phyloP scores from a whole-genome alignment of 2,329 filamentous ascomycete species.

The Mariannaea sp. region DNA sequence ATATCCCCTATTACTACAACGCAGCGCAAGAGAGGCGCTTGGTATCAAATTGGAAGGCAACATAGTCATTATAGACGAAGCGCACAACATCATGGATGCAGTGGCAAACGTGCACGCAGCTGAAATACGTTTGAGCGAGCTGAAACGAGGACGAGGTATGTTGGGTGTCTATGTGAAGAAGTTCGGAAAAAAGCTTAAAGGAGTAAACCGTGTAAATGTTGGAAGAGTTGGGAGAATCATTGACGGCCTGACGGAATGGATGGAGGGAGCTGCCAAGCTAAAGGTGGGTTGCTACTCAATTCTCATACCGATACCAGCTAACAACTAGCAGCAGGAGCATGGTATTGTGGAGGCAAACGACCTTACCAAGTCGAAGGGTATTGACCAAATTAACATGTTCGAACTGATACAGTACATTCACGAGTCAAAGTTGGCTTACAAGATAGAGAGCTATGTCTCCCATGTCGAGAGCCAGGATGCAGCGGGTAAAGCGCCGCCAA shows the following conservation, averaged over 20 bases:
- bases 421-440: conserved; percentile 89
- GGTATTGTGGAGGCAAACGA: conserved; percentile 72
- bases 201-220: conserved; percentile 88
- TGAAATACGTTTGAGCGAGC: conserved; percentile 72
- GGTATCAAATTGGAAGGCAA: conserved; percentile 85
- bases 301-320: background rate
- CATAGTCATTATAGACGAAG: conserved; percentile 95
- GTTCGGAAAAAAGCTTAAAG: conserved; percentile 87
- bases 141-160: conserved; percentile 74
- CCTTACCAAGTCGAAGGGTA: conserved; percentile 80
- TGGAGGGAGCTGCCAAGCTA: conserved; percentile 57
- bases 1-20: conserved; percentile 88
- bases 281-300: conserved; percentile 47
- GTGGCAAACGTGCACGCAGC: conserved; percentile 86
- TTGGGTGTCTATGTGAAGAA: conserved; percentile 82
- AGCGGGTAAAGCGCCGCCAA: conserved; percentile 29
- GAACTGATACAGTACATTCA: conserved; percentile 87
- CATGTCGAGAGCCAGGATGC: conserved; percentile 59
- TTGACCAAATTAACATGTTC: conserved; percentile 94
- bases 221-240: conserved; percentile 85
- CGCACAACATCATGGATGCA: conserved; percentile 96
- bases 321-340: conserved; percentile 50
- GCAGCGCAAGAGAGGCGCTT: conserved; percentile 83
- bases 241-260: conserved; percentile 74
- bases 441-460: conserved; percentile 86